A percentile compares a stretch with the other conserved stretches of the same genome.
phyloP scores from a whole-genome alignment of 2,329 filamentous ascomycete species.

The Rhinocladiella mackenziei region DNA sequence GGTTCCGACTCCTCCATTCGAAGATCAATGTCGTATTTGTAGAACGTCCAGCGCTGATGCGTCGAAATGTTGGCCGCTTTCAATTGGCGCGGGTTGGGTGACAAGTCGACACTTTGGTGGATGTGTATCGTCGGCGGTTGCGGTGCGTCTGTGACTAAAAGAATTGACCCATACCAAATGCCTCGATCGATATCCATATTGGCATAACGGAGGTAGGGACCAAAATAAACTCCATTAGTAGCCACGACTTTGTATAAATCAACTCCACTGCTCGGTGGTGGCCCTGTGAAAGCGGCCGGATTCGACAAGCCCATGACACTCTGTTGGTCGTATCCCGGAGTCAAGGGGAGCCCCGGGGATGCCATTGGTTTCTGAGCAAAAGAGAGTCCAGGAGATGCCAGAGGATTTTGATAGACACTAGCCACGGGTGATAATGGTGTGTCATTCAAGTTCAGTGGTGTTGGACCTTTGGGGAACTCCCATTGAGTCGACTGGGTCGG shows the following conservation, averaged over 20 bases:
- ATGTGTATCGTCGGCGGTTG: slow-evolving; percentile 96
- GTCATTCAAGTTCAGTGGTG: slow-evolving; percentile 77
- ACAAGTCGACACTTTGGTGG: slow-evolving; percentile 83
- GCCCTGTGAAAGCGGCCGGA: slow-evolving; percentile 77
- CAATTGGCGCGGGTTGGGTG: slow-evolving; percentile 85
- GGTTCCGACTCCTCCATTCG: slow-evolving; percentile 75
- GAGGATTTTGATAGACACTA: slow-evolving; percentile 68
- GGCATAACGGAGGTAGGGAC: slow-evolving; percentile 88
- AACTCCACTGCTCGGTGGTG: slow-evolving; percentile 82
- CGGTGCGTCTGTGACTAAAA: slow-evolving; percentile 84
- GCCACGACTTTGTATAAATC: slow-evolving; percentile 92
- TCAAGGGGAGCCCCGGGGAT: slow-evolving; percentile 78
- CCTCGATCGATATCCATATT: slow-evolving; percentile 96
- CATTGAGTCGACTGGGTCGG: slow-evolving; percentile 94
- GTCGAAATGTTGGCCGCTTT: slow-evolving; percentile 76
- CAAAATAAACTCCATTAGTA: slow-evolving; percentile 96
- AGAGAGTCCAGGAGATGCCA: slow-evolving; percentile 65
- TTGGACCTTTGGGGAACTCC: slow-evolving; percentile 97
- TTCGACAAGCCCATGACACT: slow-evolving; percentile 81
- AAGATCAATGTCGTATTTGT: slow-evolving; percentile 86
- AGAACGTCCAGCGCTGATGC: slow-evolving; percentile 93
- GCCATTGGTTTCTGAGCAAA: slow-evolving; percentile 60
- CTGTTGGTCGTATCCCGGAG: slow-evolving; percentile 71
- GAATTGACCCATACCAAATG: slow-evolving; percentile 86
- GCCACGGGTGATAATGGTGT: slow-evolving; percentile 77